A percentile compares a stretch with the other conserved stretches of the same genome.
Evolutionary conservation across 2,329 filamentous ascomycete genomes (phyloP).

Genomic region (Arthrobotrys conoides): DNA sequence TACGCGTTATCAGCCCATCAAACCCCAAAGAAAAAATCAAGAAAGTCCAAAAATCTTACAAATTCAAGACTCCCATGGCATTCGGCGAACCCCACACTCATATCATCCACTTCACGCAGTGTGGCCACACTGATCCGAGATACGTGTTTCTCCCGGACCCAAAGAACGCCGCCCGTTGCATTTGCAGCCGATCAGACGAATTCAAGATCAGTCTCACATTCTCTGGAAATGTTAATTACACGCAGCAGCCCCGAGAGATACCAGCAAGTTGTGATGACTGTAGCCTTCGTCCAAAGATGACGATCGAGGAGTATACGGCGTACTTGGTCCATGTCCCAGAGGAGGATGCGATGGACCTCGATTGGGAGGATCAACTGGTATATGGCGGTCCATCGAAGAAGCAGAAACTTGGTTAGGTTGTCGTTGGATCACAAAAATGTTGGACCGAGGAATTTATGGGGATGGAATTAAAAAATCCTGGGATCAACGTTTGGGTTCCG

Average conservation of each 20-base stretch:
- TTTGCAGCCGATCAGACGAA: slow-evolving; percentile 5
- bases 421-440: background rate
- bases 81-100: slow-evolving; percentile 41
- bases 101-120: slow-evolving; percentile 25
- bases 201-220: slow-evolving; percentile 14
- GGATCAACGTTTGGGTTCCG: background rate
- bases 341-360: background rate
- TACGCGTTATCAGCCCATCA: background rate
- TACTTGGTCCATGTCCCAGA: slow-evolving; percentile 2
- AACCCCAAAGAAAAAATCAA: background rate
- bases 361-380: background rate
- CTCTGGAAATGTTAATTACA: background rate
- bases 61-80: background rate
- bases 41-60: background rate
- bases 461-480: background rate
- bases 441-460: background rate
- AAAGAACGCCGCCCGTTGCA: slow-evolving; percentile 10
- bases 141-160: slow-evolving; percentile 35
- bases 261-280: slow-evolving; percentile 13
- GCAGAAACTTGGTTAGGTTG: background rate
- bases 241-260: slow-evolving; percentile 5
- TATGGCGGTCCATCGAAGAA: background rate
- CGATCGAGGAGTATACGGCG: slow-evolving; percentile 31
- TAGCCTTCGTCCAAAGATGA: slow-evolving; percentile 16
- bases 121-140: slow-evolving; percentile 10